phyloP scores from a whole-genome alignment of 768 basidiomycete genomes.

The Leucocoprinus sp. region DNA sequence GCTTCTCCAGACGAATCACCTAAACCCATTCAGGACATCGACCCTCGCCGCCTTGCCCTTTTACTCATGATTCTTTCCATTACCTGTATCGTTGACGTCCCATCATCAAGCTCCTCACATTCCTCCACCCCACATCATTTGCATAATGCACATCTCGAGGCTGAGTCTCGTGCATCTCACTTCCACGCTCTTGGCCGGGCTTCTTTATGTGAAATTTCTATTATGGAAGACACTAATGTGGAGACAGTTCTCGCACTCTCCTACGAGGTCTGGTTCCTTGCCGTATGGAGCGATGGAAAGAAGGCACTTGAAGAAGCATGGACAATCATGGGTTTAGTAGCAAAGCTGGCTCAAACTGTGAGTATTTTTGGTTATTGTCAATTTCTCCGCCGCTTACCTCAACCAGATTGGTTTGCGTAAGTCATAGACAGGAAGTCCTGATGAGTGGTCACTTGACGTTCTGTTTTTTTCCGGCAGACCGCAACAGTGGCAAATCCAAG shows the following conservation, averaged over 20 bases:
- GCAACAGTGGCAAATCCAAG: conserved; percentile 55
- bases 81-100: conserved; percentile 51
- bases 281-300: conserved; percentile 64
- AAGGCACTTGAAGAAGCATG: conserved; percentile 53
- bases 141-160: conserved; percentile 36
- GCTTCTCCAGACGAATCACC: conserved; percentile 22
- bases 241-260: conserved; percentile 54
- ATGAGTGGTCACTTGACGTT: conserved; percentile 2
- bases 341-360: conserved; percentile 58
- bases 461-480: conserved; percentile 32
- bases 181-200: conserved; percentile 56
- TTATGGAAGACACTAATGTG: conserved; percentile 62
- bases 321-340: conserved; percentile 48
- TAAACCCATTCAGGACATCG: conserved; percentile 33
- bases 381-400: conserved; percentile 7
- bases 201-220: conserved; percentile 49
- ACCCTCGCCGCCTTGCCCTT: conserved; percentile 55
- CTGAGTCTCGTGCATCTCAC: conserved; percentile 29
- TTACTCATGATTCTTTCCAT: conserved; percentile 66
- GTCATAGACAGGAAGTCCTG: conserved; percentile 14
- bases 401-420: conserved; percentile 52
- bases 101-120: conserved; percentile 18
- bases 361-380: conserved; percentile 18
- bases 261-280: conserved; percentile 58
- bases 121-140: background rate